Evolutionary conservation across 2,329 filamentous ascomycete species (phyloP), one percentile per base, ranked within the genome.

Genomic region (Calonectria honghensis): DNA sequence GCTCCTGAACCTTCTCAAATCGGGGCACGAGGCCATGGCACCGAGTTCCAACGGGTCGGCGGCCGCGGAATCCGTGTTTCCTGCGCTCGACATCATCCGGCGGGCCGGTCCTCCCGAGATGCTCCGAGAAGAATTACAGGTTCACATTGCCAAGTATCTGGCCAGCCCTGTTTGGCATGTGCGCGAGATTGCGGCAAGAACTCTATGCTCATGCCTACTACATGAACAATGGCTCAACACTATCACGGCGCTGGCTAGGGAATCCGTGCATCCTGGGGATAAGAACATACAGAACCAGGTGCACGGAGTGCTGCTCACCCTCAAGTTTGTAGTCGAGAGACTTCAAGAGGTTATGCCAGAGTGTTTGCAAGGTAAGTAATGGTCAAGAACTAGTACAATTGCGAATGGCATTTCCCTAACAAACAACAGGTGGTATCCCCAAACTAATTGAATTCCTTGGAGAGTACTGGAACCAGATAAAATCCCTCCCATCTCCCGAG

Each of bases 81-180:
- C 95, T 0, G 94, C 94, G 0, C 86, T 97, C n/a, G 94, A 96
- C 78, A 94, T 97, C 45, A 89, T 97, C 65, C 91, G 94, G 64
- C 90, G 94, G 68, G 93, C 93, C 14, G 91, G 92, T 0, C 92
- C 94, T 0, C 94, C 94, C 0, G 88, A 90, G 31, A 82, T 88
- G 3, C 85, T 91, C 73, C 87, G 89, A 2, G 85, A 87, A 1
- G 87, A 90, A 61, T 89, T 96, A 6, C 89, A 91, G 78, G 79
- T 84, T 4, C 88, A 90, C 61, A 91, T 96, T 10, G 84, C 89
- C 9, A 88, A 87, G 52, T 92, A 96, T 70, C 87, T 95, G 4
- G 90, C 88, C 14, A 95, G 93, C 75, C 90, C 90, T 0, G 90
- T 95, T 24, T 97, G 95, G 95, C 94, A 96, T 81, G 91, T 97